These are phyloP conservation scores for Monascus ruber DNA, from an alignment of 2,329 filamentous ascomycete genomes.

Conservation along the genomic window DNA sequence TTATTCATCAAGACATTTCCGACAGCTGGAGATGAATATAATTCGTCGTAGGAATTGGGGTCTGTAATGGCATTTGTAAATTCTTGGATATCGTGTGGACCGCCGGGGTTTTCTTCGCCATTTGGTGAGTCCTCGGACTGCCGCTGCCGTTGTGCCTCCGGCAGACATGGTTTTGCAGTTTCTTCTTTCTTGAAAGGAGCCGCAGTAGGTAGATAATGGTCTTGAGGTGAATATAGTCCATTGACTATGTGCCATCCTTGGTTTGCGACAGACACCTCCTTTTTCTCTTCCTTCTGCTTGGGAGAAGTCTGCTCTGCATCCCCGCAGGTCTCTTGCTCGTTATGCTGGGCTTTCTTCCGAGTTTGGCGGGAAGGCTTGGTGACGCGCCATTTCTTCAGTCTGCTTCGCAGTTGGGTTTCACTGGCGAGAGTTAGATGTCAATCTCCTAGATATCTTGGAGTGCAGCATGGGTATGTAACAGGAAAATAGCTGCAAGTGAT, in stretches of 20 bases:
- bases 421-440: slow-evolving; percentile 8
- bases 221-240: slow-evolving; percentile 4
- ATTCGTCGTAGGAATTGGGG: slow-evolving; percentile 14
- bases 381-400: slow-evolving; percentile 35
- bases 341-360: slow-evolving; percentile 26
- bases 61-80: slow-evolving; percentile 10
- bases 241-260: slow-evolving; percentile 10
- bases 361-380: slow-evolving; percentile 34
- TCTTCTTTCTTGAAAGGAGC: slow-evolving; percentile 5
- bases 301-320: slow-evolving; percentile 4
- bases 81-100: slow-evolving; percentile 8
- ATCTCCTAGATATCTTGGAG: too few species aligned
- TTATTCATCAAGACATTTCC: slow-evolving; percentile 17
- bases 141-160: slow-evolving; percentile 11
- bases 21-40: slow-evolving; percentile 14
- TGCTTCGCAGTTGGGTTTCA: slow-evolving; percentile 34
- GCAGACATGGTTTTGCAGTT: slow-evolving; percentile 11
- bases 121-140: slow-evolving; percentile 11
- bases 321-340: slow-evolving; percentile 2
- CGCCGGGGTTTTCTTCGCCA: slow-evolving; percentile 8
- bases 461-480: too few species aligned
- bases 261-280: slow-evolving; percentile 2
- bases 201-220: slow-evolving; percentile 3
- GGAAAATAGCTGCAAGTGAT: too few species aligned
- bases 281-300: slow-evolving; percentile 3